Evolutionary conservation across 306 rosid species (phyloP).

Genomic region (Cucumis sativus): Cucumber_9930_V3 NC_026661.2:18275001-18275500

Average conservation of each 20-base stretch:
- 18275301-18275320: background rate
- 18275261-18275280: background rate
- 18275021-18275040: too few relatives aligned
- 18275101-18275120: background rate
- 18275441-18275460: slow-evolving; percentile 98
- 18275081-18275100: too few relatives aligned
- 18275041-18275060: too few relatives aligned
- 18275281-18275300: background rate
- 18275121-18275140: background rate
- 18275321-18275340: background rate
- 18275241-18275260: background rate
- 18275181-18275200: background rate
- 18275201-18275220: background rate
- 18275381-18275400: background rate
- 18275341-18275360: background rate
- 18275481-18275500: slow-evolving; percentile 98
- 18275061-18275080: too few relatives aligned
- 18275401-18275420: slow-evolving; percentile 81
- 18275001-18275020: too few relatives aligned
- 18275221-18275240: background rate
- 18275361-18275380: slow-evolving; percentile 2
- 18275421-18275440: slow-evolving; percentile 95
- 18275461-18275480: slow-evolving; percentile 82
- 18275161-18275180: background rate
- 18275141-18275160: background rate